Base-by-base conservation (phyloP, 2,329 filamentous ascomycete genomes). In the Corniculantispora saksenae region DNA sequence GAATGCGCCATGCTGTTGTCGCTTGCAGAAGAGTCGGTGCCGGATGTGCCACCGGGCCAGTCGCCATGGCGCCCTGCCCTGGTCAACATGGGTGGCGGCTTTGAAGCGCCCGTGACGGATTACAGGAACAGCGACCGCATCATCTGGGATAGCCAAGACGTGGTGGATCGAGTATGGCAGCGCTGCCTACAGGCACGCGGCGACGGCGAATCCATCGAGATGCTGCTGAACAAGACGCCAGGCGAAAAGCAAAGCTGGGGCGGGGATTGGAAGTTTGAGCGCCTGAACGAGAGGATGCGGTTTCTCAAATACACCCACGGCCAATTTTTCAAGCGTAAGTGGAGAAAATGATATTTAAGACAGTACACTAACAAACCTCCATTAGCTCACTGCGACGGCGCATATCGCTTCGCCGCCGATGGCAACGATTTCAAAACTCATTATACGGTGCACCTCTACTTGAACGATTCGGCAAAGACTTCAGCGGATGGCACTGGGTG, bases 41-140 rank as follows among this genome's bases (percentile, higher is more conserved):
- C 69, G 15, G 35, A 19, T 1, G 58, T 19, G 17, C 13, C 23
- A 4, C 50, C 47, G 19, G 35, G 29, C 7, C 32, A 66, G 71
- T 66, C 69, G 7, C 75, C 79, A 1, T 94, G 91, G 92, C 80
- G 83, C 58, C 85, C 86, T 2, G 92, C 91, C 0, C 82, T 92
- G 75, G 82, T 94, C 65, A 90, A 90, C 72, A 75, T 86, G 27
- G 90, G 90, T 6, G 75, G 75, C 5, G 90, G 90, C 3, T 79
- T 74, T 64, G 88, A 94, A 76, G 76, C 81, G 3, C 74, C 88
- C 50, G 77, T 82, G 4, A 69, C 69, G 1, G 82, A 86, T 10
- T 86, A 86, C 57, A 83, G 92, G 19, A 89, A 91, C 67, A 89
- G 89, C 70, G 89, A 89, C n/a, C 84, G 92, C 3, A 91, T 94